phyloP scores from a whole-genome alignment of 1,284 basidiomycete species.

The Leccinum subspadiceum region DNA sequence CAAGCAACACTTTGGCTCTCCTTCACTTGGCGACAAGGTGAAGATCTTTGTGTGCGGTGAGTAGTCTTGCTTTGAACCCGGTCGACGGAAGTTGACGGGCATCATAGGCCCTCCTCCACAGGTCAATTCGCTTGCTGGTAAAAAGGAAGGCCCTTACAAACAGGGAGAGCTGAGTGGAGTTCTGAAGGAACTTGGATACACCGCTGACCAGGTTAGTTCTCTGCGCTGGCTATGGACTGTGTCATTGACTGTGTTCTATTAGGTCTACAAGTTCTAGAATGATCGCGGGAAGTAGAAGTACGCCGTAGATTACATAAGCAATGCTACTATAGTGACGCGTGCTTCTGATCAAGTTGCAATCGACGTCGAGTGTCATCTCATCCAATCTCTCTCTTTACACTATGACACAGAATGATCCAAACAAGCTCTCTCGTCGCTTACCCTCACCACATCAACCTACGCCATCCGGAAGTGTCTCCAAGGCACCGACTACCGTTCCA shows the following conservation, averaged over 20 bases:
- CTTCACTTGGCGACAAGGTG: constrained; percentile 74
- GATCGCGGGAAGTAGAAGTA: constrained; percentile 4
- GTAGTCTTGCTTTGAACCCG: constrained; percentile 17
- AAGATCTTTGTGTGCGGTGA: constrained; percentile 88
- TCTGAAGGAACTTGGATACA: constrained; percentile 87
- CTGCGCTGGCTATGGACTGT: neutral
- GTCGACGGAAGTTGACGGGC: neutral
- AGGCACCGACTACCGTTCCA: constrained; percentile 23
- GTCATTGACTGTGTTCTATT: constrained; percentile 11
- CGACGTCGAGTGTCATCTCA: neutral
- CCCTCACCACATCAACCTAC: constrained; percentile 24
- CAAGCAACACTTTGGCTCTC: constrained; percentile 68
- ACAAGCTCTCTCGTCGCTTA: constrained; percentile 18
- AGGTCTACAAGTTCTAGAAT: constrained; percentile 60
- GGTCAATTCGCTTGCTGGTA: constrained; percentile 75
- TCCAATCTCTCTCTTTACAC: neutral
- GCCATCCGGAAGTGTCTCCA: constrained; percentile 19
- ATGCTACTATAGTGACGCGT: constrained; percentile 29
- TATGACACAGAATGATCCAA: constrained; percentile 30
- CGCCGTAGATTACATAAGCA: constrained; percentile 31
- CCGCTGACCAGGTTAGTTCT: constrained; percentile 66
- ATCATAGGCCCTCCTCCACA: constrained; percentile 78
- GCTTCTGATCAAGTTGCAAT: constrained; percentile 15
- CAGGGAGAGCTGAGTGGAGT: constrained; percentile 85
- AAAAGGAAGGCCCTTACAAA: constrained; percentile 69